These are phyloP conservation scores for Chlorociboria aeruginascens DNA, from an alignment of 495 filamentous ascomycete species.

Conservation along the genomic window DNA sequence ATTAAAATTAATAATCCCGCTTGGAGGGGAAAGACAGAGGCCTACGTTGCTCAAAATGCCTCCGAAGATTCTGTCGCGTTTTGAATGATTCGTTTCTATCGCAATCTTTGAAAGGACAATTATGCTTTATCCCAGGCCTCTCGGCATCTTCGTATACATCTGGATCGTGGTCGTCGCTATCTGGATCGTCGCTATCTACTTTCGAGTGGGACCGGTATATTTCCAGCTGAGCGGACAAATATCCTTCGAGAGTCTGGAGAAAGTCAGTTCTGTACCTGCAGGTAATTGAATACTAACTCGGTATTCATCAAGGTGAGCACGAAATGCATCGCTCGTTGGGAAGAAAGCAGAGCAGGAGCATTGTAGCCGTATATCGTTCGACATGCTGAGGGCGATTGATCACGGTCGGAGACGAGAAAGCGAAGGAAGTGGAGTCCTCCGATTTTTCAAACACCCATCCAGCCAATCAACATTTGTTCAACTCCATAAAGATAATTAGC, in stretches of 20 bases:
- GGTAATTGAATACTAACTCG: constrained; percentile 12
- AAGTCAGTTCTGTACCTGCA: constrained; percentile 13
- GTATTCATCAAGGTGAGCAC: constrained; percentile 15
- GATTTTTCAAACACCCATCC: constrained; percentile 2
- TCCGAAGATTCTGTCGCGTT: constrained; percentile 13
- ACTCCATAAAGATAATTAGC: constrained; percentile 3
- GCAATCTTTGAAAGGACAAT: constrained; percentile 13
- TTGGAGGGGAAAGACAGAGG: constrained; percentile 5
- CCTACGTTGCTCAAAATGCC: constrained; percentile 17
- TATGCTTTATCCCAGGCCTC: constrained; percentile 7
- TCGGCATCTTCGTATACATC: constrained; percentile 9
- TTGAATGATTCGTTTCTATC: constrained; percentile 13
- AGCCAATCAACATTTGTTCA: constrained; percentile 2
- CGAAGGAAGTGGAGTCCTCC: constrained; percentile 6
- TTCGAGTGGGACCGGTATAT: constrained; percentile 13
- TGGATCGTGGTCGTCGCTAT: constrained; percentile 10
- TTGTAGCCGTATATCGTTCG: constrained; percentile 13
- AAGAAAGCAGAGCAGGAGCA: constrained; percentile 18
- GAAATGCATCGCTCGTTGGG: constrained; percentile 10
- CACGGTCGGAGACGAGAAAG: constrained; percentile 11
- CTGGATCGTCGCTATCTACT: constrained; percentile 13
- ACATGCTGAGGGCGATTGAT: constrained; percentile 6
- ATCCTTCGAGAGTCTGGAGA: constrained; percentile 13
- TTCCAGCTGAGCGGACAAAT: constrained; percentile 13
- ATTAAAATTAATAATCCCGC: constrained; percentile 13